phyloP scores from a whole-genome alignment of 306 rosid species.

The Cucumis melo region DNA sequence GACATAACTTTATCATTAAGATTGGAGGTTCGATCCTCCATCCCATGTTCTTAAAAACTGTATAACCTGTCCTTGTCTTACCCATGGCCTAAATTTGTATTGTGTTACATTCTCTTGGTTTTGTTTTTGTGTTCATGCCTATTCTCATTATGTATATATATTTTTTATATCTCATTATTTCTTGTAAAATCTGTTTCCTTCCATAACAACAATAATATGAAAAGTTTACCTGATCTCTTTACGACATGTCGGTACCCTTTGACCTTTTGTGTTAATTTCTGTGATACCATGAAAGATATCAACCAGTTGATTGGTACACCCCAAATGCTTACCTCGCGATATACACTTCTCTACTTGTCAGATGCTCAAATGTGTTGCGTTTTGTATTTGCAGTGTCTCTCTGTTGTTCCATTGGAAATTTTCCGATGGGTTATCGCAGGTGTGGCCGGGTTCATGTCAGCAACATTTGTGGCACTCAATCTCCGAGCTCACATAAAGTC shows the following conservation, averaged over 20 bases:
- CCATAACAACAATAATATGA: no score
- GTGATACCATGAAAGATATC: background rate
- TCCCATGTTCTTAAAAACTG: no score
- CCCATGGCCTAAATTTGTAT: no score
- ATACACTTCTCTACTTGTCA: background rate
- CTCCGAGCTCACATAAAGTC: slow-evolving; percentile 83
- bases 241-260: background rate
- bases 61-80: no score
- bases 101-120: no score
- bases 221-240: background rate
- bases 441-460: slow-evolving; percentile 85
- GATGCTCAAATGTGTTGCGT: background rate
- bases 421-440: slow-evolving; percentile 84
- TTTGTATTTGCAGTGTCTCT: slow-evolving; percentile 64
- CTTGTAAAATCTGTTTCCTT: background rate
- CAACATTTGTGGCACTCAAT: slow-evolving; percentile 79
- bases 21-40: no score
- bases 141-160: no score
- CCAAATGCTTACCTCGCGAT: background rate
- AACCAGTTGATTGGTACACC: background rate
- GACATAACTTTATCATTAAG: no score
- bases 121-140: no score
- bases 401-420: slow-evolving; percentile 63
- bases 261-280: background rate
- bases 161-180: background rate